Evolutionary conservation across 2,329 filamentous ascomycete species (phyloP).

Genomic region (Ascosphaera acerosa): DNA sequence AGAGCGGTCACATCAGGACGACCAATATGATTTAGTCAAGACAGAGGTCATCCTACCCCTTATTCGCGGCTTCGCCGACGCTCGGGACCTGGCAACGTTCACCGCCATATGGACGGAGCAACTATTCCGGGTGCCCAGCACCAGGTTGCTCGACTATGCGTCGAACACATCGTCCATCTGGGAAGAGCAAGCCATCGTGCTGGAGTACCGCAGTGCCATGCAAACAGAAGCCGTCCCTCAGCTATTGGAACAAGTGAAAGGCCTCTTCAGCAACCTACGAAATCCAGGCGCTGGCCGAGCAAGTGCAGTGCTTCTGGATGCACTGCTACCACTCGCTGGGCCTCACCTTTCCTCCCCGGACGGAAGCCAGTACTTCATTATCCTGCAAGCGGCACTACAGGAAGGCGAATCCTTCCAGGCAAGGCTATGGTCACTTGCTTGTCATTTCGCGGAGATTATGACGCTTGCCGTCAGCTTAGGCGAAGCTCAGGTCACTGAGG

Average conservation of each 20-base stretch:
- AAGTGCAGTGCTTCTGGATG: constrained; percentile 1
- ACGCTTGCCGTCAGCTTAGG: constrained; percentile 7
- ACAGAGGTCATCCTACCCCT: constrained; percentile 16
- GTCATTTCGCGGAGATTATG: constrained; percentile 12
- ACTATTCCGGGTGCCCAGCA: constrained; percentile 14
- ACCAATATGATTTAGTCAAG: constrained; percentile 14
- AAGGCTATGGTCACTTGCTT: constrained; percentile 17
- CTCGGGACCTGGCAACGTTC: constrained; percentile 17
- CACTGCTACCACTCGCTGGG: constrained; percentile 1
- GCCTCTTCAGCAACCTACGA: not conserved
- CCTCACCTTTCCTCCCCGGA: not conserved
- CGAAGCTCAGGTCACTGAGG: constrained; percentile 10
- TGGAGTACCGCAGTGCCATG: constrained; percentile 8
- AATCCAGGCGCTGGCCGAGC: constrained; percentile 4
- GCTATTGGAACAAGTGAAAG: not conserved
- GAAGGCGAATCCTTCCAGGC: constrained; percentile 7
- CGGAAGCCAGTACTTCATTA: not conserved
- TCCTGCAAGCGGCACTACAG: not conserved
- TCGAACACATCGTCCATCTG: constrained; percentile 15
- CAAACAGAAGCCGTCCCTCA: not conserved
- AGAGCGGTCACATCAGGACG: constrained; percentile 4
- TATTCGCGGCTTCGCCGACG: constrained; percentile 15
- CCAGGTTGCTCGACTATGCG: constrained; percentile 8
- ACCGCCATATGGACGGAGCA: constrained; percentile 18
- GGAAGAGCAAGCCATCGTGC: constrained; percentile 21